Conservation (phyloP, 2,329 filamentous ascomycete genomes). For the Trichoderma asperellum region DNA sequence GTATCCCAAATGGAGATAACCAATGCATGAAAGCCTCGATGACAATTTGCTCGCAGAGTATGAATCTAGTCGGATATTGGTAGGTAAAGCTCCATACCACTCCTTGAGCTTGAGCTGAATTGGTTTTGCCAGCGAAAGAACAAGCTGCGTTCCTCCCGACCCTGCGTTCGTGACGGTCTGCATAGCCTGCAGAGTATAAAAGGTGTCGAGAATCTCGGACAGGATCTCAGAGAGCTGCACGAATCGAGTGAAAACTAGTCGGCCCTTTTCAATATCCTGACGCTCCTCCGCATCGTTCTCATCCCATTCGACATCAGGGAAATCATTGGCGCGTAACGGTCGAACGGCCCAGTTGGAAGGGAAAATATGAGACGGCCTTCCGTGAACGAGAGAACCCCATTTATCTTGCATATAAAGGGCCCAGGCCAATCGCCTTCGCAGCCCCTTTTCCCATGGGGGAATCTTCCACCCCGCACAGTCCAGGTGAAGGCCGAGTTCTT, state of each 20-base stretch:
- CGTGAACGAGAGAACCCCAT: slow-evolving; percentile 85
- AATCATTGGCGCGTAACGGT: slow-evolving; percentile 67
- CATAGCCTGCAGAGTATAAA: slow-evolving; percentile 80
- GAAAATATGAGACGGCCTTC: slow-evolving; percentile 77
- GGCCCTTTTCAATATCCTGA: slow-evolving; percentile 67
- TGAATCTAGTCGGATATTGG: slow-evolving; percentile 67
- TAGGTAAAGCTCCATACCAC: slow-evolving; percentile 75
- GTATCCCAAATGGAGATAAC: slow-evolving; percentile 87
- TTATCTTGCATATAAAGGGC: slow-evolving; percentile 92
- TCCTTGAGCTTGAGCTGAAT: slow-evolving; percentile 82
- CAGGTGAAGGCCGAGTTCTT: slow-evolving; percentile 86
- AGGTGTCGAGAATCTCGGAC: slow-evolving; percentile 79
- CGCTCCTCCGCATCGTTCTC: slow-evolving; percentile 65
- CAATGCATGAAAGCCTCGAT: slow-evolving; percentile 62
- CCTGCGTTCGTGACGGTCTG: slow-evolving; percentile 69
- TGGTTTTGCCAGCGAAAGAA: slow-evolving; percentile 76
- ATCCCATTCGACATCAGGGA: slow-evolving; percentile 71
- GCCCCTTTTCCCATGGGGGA: slow-evolving; percentile 80
- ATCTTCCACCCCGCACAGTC: slow-evolving; percentile 89
- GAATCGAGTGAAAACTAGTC: slow-evolving; percentile 74
- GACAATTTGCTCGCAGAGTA: slow-evolving; percentile 42
- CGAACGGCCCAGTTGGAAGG: slow-evolving; percentile 76
- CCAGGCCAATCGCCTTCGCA: slow-evolving; percentile 87
- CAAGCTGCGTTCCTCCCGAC: slow-evolving; percentile 70
- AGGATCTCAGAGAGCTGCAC: slow-evolving; percentile 75